These are phyloP conservation scores for Calophaca sinica DNA, from an alignment of 306 rosid genomes.

Conservation along the genomic window DNA sequence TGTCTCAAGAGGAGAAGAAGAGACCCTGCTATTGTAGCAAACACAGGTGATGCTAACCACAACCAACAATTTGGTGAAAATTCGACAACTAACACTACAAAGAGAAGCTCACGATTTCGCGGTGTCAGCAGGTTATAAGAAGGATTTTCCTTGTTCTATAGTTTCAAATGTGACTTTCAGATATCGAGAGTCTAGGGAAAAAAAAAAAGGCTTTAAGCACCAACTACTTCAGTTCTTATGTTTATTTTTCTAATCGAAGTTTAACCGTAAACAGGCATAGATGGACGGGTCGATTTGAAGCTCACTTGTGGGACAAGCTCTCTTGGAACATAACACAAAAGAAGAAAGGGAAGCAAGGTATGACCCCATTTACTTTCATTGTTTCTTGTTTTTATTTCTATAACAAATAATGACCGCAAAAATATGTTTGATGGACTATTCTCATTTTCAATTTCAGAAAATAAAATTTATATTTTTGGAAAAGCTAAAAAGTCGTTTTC, in stretches of 20 bases:
- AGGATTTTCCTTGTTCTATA: slow-evolving; percentile 7
- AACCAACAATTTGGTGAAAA: slow-evolving; percentile 48
- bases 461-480: too few relatives aligned
- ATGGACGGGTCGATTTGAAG: slow-evolving; percentile 94
- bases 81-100: slow-evolving; percentile 56
- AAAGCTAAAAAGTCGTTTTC: too few relatives aligned
- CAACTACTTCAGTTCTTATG: background rate
- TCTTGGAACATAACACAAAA: slow-evolving; percentile 90
- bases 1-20: slow-evolving; percentile 71
- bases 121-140: slow-evolving; percentile 78
- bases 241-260: slow-evolving; percentile 30
- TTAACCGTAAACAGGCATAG: slow-evolving; percentile 65
- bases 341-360: slow-evolving; percentile 94
- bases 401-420: too few relatives aligned
- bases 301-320: slow-evolving; percentile 93
- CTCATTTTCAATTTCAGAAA: too few relatives aligned
- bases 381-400: too few relatives aligned
- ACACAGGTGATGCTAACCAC: background rate
- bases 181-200: too few relatives aligned
- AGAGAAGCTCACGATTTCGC: slow-evolving; percentile 83
- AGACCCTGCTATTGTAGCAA: slow-evolving; percentile 7
- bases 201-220: background rate
- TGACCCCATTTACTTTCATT: too few relatives aligned
- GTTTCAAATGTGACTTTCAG: background rate
- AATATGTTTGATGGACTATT: too few relatives aligned